These are phyloP conservation scores for Fragaria vesca DNA, from an alignment of 306 rosid species.

Conservation along the genomic window DNA sequence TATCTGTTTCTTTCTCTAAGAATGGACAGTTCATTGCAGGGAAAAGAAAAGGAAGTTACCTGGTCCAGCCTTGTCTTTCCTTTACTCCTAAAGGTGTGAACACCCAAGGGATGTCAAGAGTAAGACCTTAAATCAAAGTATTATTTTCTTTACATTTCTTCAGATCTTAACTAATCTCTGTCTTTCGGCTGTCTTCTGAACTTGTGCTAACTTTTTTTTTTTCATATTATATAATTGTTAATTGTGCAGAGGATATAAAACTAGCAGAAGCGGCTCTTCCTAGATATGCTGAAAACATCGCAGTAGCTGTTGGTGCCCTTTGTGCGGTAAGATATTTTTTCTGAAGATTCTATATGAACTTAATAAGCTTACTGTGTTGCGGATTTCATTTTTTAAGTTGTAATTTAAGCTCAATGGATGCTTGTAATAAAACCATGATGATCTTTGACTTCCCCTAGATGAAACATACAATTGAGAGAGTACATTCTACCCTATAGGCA, in stretches of 20 bases:
- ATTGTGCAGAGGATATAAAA: conserved; percentile 52
- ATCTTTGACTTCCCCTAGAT: background rate
- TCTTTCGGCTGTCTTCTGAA: conserved; percentile 1
- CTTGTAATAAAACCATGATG: background rate
- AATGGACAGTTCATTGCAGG: conserved; percentile 46
- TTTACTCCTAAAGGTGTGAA: conserved; percentile 63
- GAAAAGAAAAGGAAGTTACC: conserved; percentile 58
- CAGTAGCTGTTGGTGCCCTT: conserved; percentile 88
- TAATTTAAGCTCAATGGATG: background rate
- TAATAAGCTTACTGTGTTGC: background rate
- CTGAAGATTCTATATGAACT: conserved; percentile 6
- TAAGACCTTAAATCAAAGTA: conserved; percentile 34
- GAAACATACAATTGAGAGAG: background rate
- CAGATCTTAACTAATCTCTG: conserved; percentile 19
- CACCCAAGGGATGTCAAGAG: conserved; percentile 49
- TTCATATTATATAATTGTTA: conserved; percentile 18
- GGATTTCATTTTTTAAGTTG: background rate
- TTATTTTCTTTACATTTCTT: conserved; percentile 25
- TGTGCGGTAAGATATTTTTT: conserved; percentile 59
- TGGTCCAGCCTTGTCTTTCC: conserved; percentile 75
- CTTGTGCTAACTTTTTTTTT: conserved; percentile 18
- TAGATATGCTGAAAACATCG: conserved; percentile 81
- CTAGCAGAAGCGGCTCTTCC: conserved; percentile 73
- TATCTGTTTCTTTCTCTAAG: conserved; percentile 17
- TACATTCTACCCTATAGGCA: background rate